Conservation (phyloP, 768 basidiomycete species). For the Scleroderma bovista region DNA sequence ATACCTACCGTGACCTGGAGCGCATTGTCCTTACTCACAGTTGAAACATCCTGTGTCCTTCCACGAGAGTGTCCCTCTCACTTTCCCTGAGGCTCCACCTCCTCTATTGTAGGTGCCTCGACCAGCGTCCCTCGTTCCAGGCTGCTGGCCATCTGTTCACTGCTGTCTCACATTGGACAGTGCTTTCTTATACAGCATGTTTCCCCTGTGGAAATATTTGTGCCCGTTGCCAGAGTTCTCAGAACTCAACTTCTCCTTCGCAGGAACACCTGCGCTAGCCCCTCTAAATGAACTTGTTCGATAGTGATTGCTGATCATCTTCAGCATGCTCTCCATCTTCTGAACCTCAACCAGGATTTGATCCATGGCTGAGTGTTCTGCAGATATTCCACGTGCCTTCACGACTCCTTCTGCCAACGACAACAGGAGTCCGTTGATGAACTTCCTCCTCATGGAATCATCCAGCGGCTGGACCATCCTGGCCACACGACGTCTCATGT, state of each 20-base stretch:
- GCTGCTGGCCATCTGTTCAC: too few species aligned
- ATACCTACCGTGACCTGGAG: too few species aligned
- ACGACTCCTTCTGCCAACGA: neutral
- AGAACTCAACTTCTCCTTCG: neutral
- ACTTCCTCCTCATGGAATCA: neutral
- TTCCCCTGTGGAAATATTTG: neutral
- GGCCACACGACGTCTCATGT: neutral
- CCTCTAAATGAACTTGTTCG: too few species aligned
- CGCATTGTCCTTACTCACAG: too few species aligned
- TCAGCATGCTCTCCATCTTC: neutral
- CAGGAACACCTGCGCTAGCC: too few species aligned
- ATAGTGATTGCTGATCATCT: neutral
- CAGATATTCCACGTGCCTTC: neutral
- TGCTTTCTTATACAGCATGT: neutral
- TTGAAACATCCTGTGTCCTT: too few species aligned
- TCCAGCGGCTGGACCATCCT: neutral
- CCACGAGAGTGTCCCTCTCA: too few species aligned
- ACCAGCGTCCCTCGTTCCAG: too few species aligned
- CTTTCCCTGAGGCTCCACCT: too few species aligned
- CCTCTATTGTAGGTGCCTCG: too few species aligned
- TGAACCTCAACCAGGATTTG: neutral
- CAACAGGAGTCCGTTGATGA: neutral
- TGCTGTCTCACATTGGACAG: too few species aligned
- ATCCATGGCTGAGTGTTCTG: neutral
- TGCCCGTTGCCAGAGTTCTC: too few species aligned